Conservation (phyloP, 176 grass and related monocot genomes). For the Raddia distichophylla region DNA sequence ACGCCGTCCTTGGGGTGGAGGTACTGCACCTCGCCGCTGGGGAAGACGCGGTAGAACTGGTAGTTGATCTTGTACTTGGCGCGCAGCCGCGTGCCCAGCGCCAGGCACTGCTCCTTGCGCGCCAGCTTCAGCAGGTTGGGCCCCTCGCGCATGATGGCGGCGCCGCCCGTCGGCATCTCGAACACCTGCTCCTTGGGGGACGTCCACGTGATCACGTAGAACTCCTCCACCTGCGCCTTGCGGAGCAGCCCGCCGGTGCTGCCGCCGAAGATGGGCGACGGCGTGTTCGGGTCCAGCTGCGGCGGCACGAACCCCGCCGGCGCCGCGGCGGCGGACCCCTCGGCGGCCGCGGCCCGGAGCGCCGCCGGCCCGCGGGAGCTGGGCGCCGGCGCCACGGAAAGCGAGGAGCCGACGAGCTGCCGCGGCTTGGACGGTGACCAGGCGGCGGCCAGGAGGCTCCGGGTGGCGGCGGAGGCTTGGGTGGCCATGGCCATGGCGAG, state of each 20-base stretch:
- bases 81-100: slow-evolving; percentile 70
- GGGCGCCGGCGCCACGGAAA: slow-evolving; percentile 23
- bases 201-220: slow-evolving; percentile 99
- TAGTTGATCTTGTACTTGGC: slow-evolving; percentile 99
- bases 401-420: neutral
- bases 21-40: slow-evolving; percentile 99
- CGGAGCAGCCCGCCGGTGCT: slow-evolving; percentile 96
- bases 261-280: slow-evolving; percentile 91
- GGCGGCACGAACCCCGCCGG: slow-evolving; percentile 85
- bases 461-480: slow-evolving; percentile 69
- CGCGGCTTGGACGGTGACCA: slow-evolving; percentile 42
- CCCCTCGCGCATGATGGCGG: slow-evolving; percentile 93
- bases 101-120: slow-evolving; percentile 96
- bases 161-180: slow-evolving; percentile 94
- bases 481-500: slow-evolving; percentile 67
- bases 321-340: slow-evolving; percentile 33
- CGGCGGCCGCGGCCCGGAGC: slow-evolving; percentile 15
- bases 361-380: slow-evolving; percentile 39
- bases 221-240: slow-evolving; percentile 98
- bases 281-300: slow-evolving; percentile 95
- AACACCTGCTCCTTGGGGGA: slow-evolving; percentile 99
- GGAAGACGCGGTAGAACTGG: slow-evolving; percentile 99
- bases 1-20: slow-evolving; percentile 99
- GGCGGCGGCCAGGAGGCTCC: slow-evolving; percentile 46
- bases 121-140: slow-evolving; percentile 97